A percentile compares a stretch with the other conserved stretches of the same genome.
phyloP scores from a whole-genome alignment of 140 eudicot species.

The Oenanthe javanica region DNA sequence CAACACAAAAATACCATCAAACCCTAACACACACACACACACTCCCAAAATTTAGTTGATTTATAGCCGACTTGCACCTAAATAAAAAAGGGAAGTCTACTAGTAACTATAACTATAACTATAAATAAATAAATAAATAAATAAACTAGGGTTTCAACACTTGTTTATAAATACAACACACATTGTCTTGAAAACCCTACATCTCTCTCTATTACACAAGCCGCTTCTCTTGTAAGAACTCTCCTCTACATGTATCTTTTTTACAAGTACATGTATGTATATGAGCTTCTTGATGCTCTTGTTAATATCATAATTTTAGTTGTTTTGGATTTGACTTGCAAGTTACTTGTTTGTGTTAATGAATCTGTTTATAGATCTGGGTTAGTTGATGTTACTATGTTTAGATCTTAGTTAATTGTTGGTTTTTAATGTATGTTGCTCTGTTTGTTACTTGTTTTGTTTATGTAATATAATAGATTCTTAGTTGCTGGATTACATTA shows the following conservation, averaged over 20 bases:
- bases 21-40: too few species aligned
- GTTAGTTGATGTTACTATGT: not conserved
- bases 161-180: not conserved
- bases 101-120: too few species aligned
- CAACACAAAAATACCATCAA: too few species aligned
- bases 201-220: not conserved
- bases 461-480: not conserved
- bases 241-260: not conserved
- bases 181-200: not conserved
- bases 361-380: too few species aligned
- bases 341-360: not conserved
- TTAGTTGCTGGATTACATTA: too few species aligned
- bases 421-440: not conserved
- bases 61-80: too few species aligned
- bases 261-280: not conserved
- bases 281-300: not conserved
- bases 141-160: not conserved
- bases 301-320: not conserved
- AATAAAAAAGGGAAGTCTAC: too few species aligned
- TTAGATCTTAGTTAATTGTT: not conserved
- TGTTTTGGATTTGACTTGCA: not conserved
- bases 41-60: too few species aligned
- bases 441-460: not conserved
- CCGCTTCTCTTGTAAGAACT: not conserved
- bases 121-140: too few species aligned